These are phyloP conservation scores for Chaetomium sp. DNA, from an alignment of 2,329 filamentous ascomycete genomes.

Conservation along the genomic window DNA sequence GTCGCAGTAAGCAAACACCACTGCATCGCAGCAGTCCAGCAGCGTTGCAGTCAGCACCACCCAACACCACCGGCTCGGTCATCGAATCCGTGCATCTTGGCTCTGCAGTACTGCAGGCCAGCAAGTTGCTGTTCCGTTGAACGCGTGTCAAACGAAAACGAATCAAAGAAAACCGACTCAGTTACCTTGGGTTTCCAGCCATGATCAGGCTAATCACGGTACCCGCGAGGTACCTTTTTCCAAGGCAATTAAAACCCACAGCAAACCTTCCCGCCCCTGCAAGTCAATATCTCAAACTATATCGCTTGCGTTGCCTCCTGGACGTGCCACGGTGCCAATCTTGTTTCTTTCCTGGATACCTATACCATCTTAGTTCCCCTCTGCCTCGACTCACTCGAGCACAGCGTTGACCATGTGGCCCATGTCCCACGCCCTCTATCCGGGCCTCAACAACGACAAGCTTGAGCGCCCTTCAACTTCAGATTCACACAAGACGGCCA, in stretches of 20 bases:
- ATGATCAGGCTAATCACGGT: neutral
- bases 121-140: neutral
- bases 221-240: neutral
- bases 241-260: neutral
- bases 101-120: neutral
- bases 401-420: neutral
- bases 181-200: neutral
- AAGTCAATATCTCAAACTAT: neutral
- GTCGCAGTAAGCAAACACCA: neutral
- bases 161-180: neutral
- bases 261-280: neutral
- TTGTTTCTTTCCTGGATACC: neutral
- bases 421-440: conserved; percentile 4
- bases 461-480: neutral
- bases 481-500: neutral
- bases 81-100: neutral
- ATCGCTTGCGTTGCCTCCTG: neutral
- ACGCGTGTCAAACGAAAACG: neutral
- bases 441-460: neutral
- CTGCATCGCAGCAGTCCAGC: neutral
- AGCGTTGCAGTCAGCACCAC: neutral
- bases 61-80: neutral
- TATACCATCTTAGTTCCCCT: neutral
- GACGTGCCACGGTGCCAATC: neutral
- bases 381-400: neutral